phyloP scores from a whole-genome alignment of 306 rosid genomes.

The Prosopis cineraria region DNA sequence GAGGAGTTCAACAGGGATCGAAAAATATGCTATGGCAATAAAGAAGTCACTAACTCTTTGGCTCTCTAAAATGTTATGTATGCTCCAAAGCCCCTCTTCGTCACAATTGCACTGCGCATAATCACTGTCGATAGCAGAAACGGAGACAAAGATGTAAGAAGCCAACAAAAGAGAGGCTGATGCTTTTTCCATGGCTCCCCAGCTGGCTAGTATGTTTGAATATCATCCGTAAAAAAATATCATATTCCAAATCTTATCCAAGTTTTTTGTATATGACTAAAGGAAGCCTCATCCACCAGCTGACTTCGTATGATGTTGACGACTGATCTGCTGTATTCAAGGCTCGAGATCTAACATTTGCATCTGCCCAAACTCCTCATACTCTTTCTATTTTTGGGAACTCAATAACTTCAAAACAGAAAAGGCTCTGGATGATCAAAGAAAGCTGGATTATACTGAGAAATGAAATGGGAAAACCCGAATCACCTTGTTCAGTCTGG shows the following conservation, averaged over 20 bases:
- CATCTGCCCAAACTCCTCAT: slow-evolving; percentile 8
- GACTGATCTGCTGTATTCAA: neutral
- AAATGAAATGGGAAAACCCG: neutral
- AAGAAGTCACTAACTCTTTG: slow-evolving; percentile 84
- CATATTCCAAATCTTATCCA: slow-evolving; percentile 23
- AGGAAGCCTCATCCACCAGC: neutral
- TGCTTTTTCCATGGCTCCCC: slow-evolving; percentile 56
- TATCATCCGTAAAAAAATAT: slow-evolving; percentile 20
- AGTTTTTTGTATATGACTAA: neutral
- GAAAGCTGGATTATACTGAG: neutral
- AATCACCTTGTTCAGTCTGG: neutral
- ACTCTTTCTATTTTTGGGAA: slow-evolving; percentile 18
- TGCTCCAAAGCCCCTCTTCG: slow-evolving; percentile 65
- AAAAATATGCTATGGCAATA: slow-evolving; percentile 84
- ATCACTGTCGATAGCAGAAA: slow-evolving; percentile 1
- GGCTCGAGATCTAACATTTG: slow-evolving; percentile 29
- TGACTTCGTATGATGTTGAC: neutral
- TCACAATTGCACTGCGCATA: slow-evolving; percentile 23
- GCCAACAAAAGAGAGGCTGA: slow-evolving; percentile 43
- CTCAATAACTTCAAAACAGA: neutral
- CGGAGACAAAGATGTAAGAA: slow-evolving; percentile 22
- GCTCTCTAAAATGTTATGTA: slow-evolving; percentile 63
- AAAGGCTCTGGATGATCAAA: neutral
- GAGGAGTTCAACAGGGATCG: slow-evolving; percentile 87
- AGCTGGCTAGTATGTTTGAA: slow-evolving; percentile 14